A percentile compares a stretch with the other conserved stretches of the same genome.
phyloP scores from a whole-genome alignment of 805 yeast genomes.

The Candida vartiovaarae region DNA sequence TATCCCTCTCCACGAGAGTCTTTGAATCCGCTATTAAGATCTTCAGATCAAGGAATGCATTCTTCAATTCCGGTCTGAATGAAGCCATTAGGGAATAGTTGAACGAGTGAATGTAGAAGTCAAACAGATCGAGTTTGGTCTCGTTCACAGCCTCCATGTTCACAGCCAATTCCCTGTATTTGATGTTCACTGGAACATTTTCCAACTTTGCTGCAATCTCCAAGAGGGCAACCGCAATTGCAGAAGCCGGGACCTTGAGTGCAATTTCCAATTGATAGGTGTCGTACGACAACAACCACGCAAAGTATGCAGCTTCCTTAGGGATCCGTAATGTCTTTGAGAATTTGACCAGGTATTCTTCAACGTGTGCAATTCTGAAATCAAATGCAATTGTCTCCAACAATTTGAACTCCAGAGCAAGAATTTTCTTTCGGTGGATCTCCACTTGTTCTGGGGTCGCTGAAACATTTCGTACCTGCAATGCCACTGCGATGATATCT shows the following conservation, averaged over 20 bases:
- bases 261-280: slow-evolving; percentile 61
- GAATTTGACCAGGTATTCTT: slow-evolving; percentile 57
- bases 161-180: slow-evolving; percentile 8
- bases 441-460: slow-evolving; percentile 35
- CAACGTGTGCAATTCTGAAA: slow-evolving; percentile 62
- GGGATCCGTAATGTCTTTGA: slow-evolving; percentile 42
- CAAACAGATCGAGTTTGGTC: slow-evolving; percentile 50
- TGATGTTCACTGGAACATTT: slow-evolving; percentile 21
- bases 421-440: slow-evolving; percentile 45
- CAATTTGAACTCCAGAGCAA: slow-evolving; percentile 61
- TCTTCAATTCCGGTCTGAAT: slow-evolving; percentile 28
- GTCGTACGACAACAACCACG: slow-evolving; percentile 78
- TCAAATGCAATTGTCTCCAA: slow-evolving; percentile 77
- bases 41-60: slow-evolving; percentile 34
- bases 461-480: slow-evolving; percentile 25
- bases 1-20: slow-evolving; percentile 21
- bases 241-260: slow-evolving; percentile 67
- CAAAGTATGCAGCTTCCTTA: slow-evolving; percentile 42
- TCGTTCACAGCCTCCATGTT: slow-evolving; percentile 30
- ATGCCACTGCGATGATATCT: slow-evolving; percentile 45
- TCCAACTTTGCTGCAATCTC: slow-evolving; percentile 50
- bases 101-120: slow-evolving; percentile 53
- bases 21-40: slow-evolving; percentile 35
- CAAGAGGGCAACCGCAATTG: slow-evolving; percentile 62
- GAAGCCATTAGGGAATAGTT: slow-evolving; percentile 43